These are phyloP conservation scores for Pelargonium myrrhifolium DNA, from an alignment of 441 rosid genomes.

Conservation along the genomic window DNA sequence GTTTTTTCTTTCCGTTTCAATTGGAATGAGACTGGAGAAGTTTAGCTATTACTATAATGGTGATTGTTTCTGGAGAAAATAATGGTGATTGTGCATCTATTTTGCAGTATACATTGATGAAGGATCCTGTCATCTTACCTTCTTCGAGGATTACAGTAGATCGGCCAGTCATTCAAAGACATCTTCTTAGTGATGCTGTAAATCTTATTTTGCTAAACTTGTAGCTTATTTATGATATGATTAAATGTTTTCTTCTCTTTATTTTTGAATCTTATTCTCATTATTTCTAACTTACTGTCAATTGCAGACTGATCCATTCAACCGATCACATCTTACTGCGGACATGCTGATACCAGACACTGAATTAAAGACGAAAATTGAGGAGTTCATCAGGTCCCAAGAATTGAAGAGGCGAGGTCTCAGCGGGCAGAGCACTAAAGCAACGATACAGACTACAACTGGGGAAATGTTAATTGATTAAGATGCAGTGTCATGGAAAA, in stretches of 20 bases:
- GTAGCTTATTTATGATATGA: too few relatives aligned
- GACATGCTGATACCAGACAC: slow-evolving; percentile 78
- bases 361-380: slow-evolving; percentile 72
- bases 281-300: slow-evolving; percentile 16
- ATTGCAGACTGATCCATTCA: slow-evolving; percentile 89
- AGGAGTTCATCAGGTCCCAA: slow-evolving; percentile 65
- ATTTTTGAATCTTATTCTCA: not conserved
- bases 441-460: slow-evolving; percentile 57
- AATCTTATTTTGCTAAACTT: not conserved
- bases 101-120: slow-evolving; percentile 87
- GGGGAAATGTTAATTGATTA: slow-evolving; percentile 83
- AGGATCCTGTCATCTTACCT: slow-evolving; percentile 96
- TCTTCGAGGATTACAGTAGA: slow-evolving; percentile 83
- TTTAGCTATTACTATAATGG: not conserved
- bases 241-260: not conserved
- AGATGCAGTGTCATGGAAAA: not conserved
- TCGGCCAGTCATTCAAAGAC: slow-evolving; percentile 87
- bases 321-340: slow-evolving; percentile 75
- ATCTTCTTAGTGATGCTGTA: slow-evolving; percentile 95
- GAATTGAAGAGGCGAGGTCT: slow-evolving; percentile 54
- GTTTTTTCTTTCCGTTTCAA: not conserved
- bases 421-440: slow-evolving; percentile 46
- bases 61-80: not conserved
- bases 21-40: not conserved
- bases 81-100: slow-evolving; percentile 7